Evolutionary conservation across 345 rosid species (phyloP).

Genomic region (Citropsis articulata): DNA sequence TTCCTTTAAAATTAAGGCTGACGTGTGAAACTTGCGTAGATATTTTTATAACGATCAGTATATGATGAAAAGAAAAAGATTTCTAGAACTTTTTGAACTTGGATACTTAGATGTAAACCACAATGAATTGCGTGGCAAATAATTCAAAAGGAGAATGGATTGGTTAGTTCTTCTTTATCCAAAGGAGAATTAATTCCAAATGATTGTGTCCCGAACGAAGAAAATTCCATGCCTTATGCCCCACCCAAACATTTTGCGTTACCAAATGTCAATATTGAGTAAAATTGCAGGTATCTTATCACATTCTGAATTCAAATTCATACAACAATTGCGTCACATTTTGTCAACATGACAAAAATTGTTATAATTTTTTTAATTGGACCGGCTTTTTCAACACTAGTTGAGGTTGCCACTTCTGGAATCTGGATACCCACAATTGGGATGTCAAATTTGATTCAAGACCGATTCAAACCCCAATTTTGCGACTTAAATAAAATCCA

Average conservation of each 20-base stretch:
- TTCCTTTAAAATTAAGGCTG: neutral
- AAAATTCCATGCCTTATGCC: neutral
- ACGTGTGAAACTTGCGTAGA: neutral
- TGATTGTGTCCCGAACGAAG: neutral
- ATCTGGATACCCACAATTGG: neutral
- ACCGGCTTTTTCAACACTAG: neutral
- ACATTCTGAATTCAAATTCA: neutral
- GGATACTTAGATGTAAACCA: neutral
- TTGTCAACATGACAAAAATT: neutral
- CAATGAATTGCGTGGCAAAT: neutral
- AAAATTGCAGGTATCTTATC: neutral
- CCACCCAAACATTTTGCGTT: neutral
- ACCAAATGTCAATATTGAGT: neutral
- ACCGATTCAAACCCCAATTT: neutral
- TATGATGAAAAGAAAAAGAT: neutral
- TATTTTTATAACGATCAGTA: neutral
- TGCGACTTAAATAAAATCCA: too few species aligned
- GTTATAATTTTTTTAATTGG: neutral
- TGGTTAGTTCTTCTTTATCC: neutral
- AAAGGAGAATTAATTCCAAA: slow-evolving; percentile 9
- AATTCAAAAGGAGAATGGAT: neutral
- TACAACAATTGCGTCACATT: neutral
- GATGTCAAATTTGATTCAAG: neutral
- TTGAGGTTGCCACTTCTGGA: neutral
- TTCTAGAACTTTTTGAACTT: too few species aligned